A percentile compares a stretch with the other conserved stretches of the same genome.
Evolutionary conservation across 495 filamentous ascomycete genomes (phyloP).

Genomic region (Penicillium desertorum): DNA sequence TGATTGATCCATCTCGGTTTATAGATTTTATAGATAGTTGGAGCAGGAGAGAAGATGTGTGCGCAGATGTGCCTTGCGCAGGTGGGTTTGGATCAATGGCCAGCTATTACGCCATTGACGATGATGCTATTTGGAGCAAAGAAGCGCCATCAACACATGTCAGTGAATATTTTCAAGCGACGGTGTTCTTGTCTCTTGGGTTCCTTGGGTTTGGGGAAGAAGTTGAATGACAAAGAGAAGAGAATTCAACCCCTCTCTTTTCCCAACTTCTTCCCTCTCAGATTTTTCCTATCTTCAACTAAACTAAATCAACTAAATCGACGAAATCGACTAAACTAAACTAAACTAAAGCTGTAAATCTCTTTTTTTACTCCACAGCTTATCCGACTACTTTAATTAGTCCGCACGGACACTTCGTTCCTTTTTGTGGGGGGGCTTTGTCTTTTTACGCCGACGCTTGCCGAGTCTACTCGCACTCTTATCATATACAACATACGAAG

Average conservation of each 20-base stretch:
- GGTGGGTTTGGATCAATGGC: background rate
- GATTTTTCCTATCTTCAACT: no score
- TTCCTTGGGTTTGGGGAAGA: no score
- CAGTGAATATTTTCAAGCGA: background rate
- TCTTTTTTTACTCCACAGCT: constrained; percentile 8
- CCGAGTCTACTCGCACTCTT: no score
- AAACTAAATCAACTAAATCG: no score
- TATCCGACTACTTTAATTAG: background rate
- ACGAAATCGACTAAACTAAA: no score
- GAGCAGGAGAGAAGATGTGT: background rate
- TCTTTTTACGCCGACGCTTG: no score
- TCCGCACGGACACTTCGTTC: no score
- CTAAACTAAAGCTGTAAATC: no score
- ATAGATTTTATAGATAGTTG: background rate
- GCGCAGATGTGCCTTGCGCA: background rate
- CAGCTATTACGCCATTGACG: constrained; percentile 26
- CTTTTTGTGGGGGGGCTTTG: no score
- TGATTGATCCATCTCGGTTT: constrained; percentile 40
- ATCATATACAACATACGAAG: no score
- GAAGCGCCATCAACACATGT: constrained; percentile 13
- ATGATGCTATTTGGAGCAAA: constrained; percentile 12
- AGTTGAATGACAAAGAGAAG: background rate
- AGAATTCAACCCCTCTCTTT: background rate
- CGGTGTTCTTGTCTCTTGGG: no score
- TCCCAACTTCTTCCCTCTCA: background rate